Evolutionary conservation across 2,329 filamentous ascomycete genomes (phyloP), one percentile per base, ranked within the genome.

Genomic region (Arthroderma uncinatum): DNA sequence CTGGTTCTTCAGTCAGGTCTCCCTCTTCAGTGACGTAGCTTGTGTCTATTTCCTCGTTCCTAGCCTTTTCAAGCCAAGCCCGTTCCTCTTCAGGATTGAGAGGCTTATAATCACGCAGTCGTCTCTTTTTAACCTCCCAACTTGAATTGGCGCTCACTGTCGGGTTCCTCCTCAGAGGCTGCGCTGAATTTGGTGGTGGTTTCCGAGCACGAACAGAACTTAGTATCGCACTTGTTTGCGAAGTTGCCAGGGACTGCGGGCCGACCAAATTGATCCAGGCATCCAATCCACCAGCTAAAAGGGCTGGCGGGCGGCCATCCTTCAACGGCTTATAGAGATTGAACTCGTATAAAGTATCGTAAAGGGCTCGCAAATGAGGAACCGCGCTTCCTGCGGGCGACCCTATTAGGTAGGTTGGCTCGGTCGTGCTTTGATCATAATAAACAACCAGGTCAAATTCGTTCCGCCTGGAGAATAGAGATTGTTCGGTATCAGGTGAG

Each of bases 251-350:
- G 0, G 86, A 84, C 55, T 83, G 79, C 10, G 76, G 73, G 1
- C 93, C 92, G 64, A 95, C 78, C n/a, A 93, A 72, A 64, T 93
- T 85, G 16, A 83, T 74, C 93, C 93, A 98, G 3, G 89, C 87
- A 63, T 91, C 83, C 9, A 98, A 71, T 0, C 93, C 93, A 16
- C 93, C 93, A 55, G 81, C 76, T 1, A 98, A 75, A 33, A 98
- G 77, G 57, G 89, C 87, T 0, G 92, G 91, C 2, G 81, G 79
- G 25, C 83, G 78, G 58, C 82, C 74, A 57, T 73, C 73, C 50
- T 73, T 85, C 33, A 95, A 73, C 8, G 85, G 85, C 63, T 86
- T 88, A 14, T 85, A 83, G 58, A 86, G 87, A 63, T 91, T 95
- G 71, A 91, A 94, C 58, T 93, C 84, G 55, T 84, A 83, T 2